Conservation (phyloP, 2,329 filamentous ascomycete species). For the Ramularia endophylla region DNA sequence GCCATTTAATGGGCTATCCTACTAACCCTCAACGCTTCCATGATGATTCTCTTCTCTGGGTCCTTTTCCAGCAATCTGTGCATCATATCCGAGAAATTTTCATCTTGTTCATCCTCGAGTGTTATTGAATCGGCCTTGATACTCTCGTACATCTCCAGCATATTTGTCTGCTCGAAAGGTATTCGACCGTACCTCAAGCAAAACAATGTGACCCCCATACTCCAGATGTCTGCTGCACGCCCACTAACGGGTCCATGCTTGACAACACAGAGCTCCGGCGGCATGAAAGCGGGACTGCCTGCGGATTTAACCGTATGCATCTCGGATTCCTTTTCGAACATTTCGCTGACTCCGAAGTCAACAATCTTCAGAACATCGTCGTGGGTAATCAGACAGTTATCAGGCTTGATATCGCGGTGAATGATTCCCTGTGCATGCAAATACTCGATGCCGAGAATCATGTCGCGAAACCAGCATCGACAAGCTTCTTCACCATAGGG, state of each 20-base stretch:
- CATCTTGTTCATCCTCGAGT: slow-evolving; percentile 58
- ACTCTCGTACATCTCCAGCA: slow-evolving; percentile 83
- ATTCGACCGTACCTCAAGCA: slow-evolving; percentile 85
- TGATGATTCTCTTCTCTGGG: slow-evolving; percentile 72
- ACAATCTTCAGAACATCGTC: slow-evolving; percentile 96
- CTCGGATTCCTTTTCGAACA: slow-evolving; percentile 82
- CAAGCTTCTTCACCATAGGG: slow-evolving; percentile 80
- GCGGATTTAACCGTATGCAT: slow-evolving; percentile 94
- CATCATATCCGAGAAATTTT: slow-evolving; percentile 70
- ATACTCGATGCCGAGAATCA: slow-evolving; percentile 94
- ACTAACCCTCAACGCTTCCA: slow-evolving; percentile 74
- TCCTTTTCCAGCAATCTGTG: slow-evolving; percentile 73
- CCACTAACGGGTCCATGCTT: slow-evolving; percentile 85
- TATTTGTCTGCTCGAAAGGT: slow-evolving; percentile 72
- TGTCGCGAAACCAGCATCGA: slow-evolving; percentile 87
- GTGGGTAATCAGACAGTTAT: slow-evolving; percentile 83
- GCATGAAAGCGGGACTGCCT: slow-evolving; percentile 89
- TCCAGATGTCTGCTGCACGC: slow-evolving; percentile 92
- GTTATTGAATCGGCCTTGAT: slow-evolving; percentile 66
- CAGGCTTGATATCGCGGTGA: slow-evolving; percentile 95
- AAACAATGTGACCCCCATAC: slow-evolving; percentile 93
- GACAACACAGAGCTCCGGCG: slow-evolving; percentile 82
- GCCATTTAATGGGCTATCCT: slow-evolving; percentile 4
- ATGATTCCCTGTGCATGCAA: slow-evolving; percentile 91
- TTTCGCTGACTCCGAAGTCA: slow-evolving; percentile 98